A percentile compares a stretch with the other conserved stretches of the same genome.
These are phyloP conservation scores for Neonectria sp. DNA, from an alignment of 2,329 filamentous ascomycete species.

Conservation along the genomic window DNA sequence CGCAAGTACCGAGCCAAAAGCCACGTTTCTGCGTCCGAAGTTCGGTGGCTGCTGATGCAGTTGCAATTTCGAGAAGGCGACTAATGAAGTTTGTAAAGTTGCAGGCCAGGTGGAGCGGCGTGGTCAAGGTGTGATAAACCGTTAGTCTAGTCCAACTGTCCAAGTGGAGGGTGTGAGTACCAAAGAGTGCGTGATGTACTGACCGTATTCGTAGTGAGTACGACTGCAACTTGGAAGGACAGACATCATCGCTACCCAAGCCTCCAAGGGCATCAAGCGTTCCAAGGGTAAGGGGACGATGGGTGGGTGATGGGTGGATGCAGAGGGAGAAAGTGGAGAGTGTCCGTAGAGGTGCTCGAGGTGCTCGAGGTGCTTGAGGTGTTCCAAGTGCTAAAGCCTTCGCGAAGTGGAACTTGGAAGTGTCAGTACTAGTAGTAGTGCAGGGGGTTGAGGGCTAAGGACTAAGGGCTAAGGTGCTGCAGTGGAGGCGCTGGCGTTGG, in stretches of 20 bases:
- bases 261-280: too few species aligned
- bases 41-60: conserved; percentile 11
- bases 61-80: conserved; percentile 30
- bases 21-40: conserved; percentile 21
- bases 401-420: too few species aligned
- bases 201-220: conserved; percentile 4
- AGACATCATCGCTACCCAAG: not conserved
- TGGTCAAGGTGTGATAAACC: conserved; percentile 14
- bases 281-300: not conserved
- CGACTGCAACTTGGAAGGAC: too few species aligned
- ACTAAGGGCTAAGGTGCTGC: conserved; percentile 15
- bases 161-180: conserved; percentile 12
- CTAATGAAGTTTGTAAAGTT: conserved; percentile 23
- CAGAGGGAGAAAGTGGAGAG: conserved; percentile 23
- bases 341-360: conserved; percentile 26
- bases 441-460: conserved; percentile 6
- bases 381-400: conserved; percentile 1
- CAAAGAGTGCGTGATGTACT: conserved; percentile 7
- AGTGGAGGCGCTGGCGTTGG: conserved; percentile 20
- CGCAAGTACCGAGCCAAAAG: conserved; percentile 11
- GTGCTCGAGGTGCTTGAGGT: conserved; percentile 2
- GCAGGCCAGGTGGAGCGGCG: conserved; percentile 21
- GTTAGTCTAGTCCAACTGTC: conserved; percentile 5
- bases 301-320: not conserved
- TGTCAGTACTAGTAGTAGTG: conserved; percentile 3